These are phyloP conservation scores for Maudiozyma bulderi DNA, from an alignment of 805 yeast species.

Conservation along the genomic window DNA sequence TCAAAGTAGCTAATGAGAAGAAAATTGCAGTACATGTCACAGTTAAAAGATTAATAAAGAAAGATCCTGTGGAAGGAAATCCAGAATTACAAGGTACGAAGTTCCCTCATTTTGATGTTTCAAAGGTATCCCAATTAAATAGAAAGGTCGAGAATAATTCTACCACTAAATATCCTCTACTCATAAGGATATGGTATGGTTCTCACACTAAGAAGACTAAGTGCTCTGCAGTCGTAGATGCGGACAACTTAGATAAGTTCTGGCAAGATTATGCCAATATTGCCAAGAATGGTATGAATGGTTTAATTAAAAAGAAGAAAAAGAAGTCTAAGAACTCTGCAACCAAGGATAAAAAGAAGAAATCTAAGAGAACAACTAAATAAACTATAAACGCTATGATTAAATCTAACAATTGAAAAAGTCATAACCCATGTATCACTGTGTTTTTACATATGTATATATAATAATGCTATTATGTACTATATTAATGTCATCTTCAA, in stretches of 20 bases:
- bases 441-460: not conserved
- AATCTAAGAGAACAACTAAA: not conserved
- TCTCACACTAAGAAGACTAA: slow-evolving; percentile 37
- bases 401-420: not conserved
- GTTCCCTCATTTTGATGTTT: slow-evolving; percentile 25
- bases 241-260: slow-evolving; percentile 53
- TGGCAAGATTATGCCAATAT: slow-evolving; percentile 69
- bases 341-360: slow-evolving; percentile 4
- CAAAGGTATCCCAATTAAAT: slow-evolving; percentile 15
- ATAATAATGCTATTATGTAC: not conserved
- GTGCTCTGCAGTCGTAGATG: slow-evolving; percentile 61
- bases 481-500: not conserved
- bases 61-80: slow-evolving; percentile 30
- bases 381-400: not conserved
- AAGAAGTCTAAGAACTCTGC: slow-evolving; percentile 42
- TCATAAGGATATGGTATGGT: slow-evolving; percentile 47
- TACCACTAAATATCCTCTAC: slow-evolving; percentile 42
- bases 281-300: slow-evolving; percentile 61
- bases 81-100: slow-evolving; percentile 43
- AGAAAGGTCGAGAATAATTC: slow-evolving; percentile 14
- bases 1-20: slow-evolving; percentile 21
- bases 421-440: not conserved
- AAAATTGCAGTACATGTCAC: slow-evolving; percentile 22
- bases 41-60: slow-evolving; percentile 22
- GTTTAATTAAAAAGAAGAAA: slow-evolving; percentile 76